Percentiles rank a stretch among this genome's conserved stretches.
These are phyloP conservation scores for Entonaema liquescens DNA, from an alignment of 495 filamentous ascomycete species.

Conservation along the genomic window DNA sequence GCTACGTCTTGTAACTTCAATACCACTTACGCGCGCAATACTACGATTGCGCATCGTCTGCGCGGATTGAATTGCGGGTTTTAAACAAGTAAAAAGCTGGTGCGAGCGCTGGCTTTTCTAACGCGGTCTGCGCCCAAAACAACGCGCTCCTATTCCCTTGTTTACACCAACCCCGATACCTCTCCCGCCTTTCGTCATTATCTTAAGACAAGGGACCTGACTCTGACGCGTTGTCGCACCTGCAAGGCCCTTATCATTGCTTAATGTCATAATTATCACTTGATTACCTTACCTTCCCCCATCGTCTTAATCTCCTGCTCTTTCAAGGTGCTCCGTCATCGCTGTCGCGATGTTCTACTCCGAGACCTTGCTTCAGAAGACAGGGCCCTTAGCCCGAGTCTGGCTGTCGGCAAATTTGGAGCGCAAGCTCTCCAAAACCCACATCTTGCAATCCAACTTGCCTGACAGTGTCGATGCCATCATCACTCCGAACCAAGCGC, in stretches of 20 bases:
- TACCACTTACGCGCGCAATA: conserved; percentile 15
- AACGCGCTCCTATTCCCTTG: conserved; percentile 51
- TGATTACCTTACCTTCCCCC: conserved; percentile 14
- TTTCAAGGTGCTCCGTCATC: conserved; percentile 50
- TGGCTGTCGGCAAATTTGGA: conserved; percentile 98
- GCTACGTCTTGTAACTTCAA: conserved; percentile 15
- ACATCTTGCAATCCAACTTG: conserved; percentile 91
- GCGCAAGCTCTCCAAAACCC: conserved; percentile 94
- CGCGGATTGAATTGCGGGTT: conserved; percentile 30
- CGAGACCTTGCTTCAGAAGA: conserved; percentile 93
- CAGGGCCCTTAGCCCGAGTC: conserved; percentile 94
- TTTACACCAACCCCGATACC: conserved; percentile 43
- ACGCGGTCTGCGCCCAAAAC: conserved; percentile 47
- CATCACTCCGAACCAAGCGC: conserved; percentile 90
- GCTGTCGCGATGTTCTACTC: conserved; percentile 91
- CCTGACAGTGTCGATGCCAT: conserved; percentile 93
- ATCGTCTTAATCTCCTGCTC: conserved; percentile 30
- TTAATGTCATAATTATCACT: conserved; percentile 43
- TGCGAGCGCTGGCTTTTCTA: conserved; percentile 27
- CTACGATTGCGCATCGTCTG: conserved; percentile 25
- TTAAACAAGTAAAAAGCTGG: conserved; percentile 3
- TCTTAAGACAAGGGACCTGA: conserved; percentile 20
- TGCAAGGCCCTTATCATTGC: conserved; percentile 33
- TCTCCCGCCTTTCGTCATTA: conserved; percentile 36
- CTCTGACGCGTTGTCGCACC: conserved; percentile 41